Conservation (phyloP, 495 filamentous ascomycete species). For the Tuber indicum region DNA sequence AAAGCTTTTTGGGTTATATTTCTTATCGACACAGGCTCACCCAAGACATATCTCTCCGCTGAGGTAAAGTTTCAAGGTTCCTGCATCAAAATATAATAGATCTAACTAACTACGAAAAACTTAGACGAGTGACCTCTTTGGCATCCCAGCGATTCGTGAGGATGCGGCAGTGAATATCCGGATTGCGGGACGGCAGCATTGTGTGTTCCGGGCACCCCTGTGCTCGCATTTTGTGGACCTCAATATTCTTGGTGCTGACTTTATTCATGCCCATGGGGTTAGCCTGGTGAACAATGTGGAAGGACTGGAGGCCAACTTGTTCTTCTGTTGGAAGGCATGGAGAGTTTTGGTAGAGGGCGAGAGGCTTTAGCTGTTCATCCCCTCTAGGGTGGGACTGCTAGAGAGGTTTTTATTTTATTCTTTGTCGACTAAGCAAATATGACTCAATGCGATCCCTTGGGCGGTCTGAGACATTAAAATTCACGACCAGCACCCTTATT, state of each 20-base stretch:
- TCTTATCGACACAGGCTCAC: background rate
- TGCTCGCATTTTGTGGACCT: constrained; percentile 60
- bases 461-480: too few species aligned
- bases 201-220: background rate
- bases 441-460: too few species aligned
- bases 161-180: background rate
- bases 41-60: background rate
- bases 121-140: background rate
- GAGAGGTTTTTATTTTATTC: constrained; percentile 24
- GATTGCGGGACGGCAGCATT: background rate
- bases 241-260: constrained; percentile 70
- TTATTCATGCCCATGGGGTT: constrained; percentile 75
- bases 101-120: background rate
- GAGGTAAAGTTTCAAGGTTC: background rate
- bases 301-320: constrained; percentile 51
- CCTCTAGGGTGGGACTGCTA: constrained; percentile 68
- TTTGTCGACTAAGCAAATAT: background rate
- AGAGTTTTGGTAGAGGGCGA: constrained; percentile 39
- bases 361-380: constrained; percentile 54
- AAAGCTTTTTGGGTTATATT: background rate
- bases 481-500: too few species aligned
- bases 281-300: constrained; percentile 62
- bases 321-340: constrained; percentile 41
- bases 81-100: background rate
- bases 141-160: background rate